These are phyloP conservation scores for Brasenia schreberi DNA, from an alignment of 164 flowering plant species.

Conservation along the genomic window DNA sequence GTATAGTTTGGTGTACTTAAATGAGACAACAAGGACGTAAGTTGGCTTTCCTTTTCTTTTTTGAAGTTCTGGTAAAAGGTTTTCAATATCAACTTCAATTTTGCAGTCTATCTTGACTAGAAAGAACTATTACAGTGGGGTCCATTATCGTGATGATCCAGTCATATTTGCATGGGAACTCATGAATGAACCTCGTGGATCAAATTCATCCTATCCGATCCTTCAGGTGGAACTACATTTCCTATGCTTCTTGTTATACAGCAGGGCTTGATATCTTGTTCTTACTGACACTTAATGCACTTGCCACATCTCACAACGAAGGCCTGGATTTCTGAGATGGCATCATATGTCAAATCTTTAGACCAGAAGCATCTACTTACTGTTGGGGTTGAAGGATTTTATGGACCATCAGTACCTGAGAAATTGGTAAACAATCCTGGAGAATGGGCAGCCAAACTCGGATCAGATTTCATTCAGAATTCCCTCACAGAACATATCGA, in stretches of 20 bases:
- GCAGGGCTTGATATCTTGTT: not conserved
- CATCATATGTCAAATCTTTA: slow-evolving; percentile 38
- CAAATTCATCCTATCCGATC: slow-evolving; percentile 32
- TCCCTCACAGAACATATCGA: slow-evolving; percentile 40
- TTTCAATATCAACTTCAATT: slow-evolving; percentile 5
- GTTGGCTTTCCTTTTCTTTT: too few species aligned
- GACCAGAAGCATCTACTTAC: slow-evolving; percentile 52
- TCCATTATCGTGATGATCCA: slow-evolving; percentile 48
- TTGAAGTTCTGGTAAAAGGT: not conserved
- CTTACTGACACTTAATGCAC: slow-evolving; percentile 1
- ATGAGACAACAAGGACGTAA: too few species aligned
- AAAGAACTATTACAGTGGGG: slow-evolving; percentile 38
- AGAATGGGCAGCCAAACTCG: slow-evolving; percentile 46
- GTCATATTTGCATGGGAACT: slow-evolving; percentile 71
- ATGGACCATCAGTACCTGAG: slow-evolving; percentile 24
- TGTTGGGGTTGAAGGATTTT: slow-evolving; percentile 60
- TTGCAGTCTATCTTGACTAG: slow-evolving; percentile 41
- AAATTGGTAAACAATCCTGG: slow-evolving; percentile 40
- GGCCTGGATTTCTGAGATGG: slow-evolving; percentile 58
- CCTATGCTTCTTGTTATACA: not conserved
- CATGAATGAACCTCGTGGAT: slow-evolving; percentile 51
- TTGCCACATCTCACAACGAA: slow-evolving; percentile 5
- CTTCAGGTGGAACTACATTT: slow-evolving; percentile 29
- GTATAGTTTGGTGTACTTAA: too few species aligned
- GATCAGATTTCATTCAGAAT: slow-evolving; percentile 50